Base-by-base conservation (phyloP, 2,329 filamentous ascomycete species). In the Phoma sp. region DNA sequence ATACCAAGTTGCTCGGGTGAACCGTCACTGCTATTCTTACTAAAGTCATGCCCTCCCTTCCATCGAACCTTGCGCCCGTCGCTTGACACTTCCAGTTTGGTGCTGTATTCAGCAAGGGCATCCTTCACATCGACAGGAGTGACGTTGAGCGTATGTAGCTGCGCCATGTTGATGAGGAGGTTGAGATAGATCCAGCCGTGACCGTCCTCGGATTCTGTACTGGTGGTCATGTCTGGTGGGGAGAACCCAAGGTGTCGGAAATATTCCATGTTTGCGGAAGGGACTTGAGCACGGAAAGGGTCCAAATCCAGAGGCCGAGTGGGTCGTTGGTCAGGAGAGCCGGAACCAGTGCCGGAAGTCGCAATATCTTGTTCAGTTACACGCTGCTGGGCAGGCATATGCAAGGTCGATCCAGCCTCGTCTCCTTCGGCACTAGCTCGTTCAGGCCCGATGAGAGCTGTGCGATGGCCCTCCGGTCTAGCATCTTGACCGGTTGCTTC, bases 111-210 rank as follows among this genome's bases (percentile, higher is more conserved):
- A 0, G 80, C 78, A 1, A 96, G 81, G 0, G 92, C 89, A 29
- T 84, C 84, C 53, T 89, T 87, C 32, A 95, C 86, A 64, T 93
- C 93, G 23, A 88, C 86, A 0, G 87, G 82, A 0, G 91, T 92
- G 1, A 96, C 91, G 53, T 92, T 93, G 62, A 95, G 82, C 0
- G 92, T 93, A 65, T 96, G 91, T 15, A 96, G 77, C 74, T 96
- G 91, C 0, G 92, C 91, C 79, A 96, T 83, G 66, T 89, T 92
- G 68, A 88, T 87, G 1, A 96, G 80, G 1, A 96, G 76, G 62
- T 95, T 95, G 6, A 95, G 77, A 64, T 93, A 93, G 0, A 93
- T 86, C 91, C 91, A 95, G 4, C 90, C 90, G 21, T 92, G 86
- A 48, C 88, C 87, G 0, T 86, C 81, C 12, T 83, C 80, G 10